Evolutionary conservation across 768 basidiomycete species (phyloP), one percentile per base, ranked within the genome.

Genomic region (Hortiboletus campestris): DNA sequence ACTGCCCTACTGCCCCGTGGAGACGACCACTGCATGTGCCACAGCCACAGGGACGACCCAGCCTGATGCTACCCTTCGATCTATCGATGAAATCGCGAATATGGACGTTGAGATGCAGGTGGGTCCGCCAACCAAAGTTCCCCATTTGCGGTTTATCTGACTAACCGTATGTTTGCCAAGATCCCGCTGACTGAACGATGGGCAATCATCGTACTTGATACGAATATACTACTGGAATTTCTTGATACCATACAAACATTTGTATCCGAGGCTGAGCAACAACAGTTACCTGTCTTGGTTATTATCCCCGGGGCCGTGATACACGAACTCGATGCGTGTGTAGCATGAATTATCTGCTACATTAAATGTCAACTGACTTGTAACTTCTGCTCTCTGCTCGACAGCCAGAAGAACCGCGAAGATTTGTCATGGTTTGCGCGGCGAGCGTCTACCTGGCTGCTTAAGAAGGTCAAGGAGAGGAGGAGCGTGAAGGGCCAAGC

Each of bases 51-150:
- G 53, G 41, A 29, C 43, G 44, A 40, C 55, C 36, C 56, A 59
- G 16, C 58, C 67, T 4, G 66, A 74, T 63, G 63, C 74, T 22
- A 83, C 83, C 6, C 74, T 86, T 14, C 72, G 73, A 61, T 74
- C 73, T 45, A 80, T 87, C 61, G 79, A 83, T 49, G 69, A 80
- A 60, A 74, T 83, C 41, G 80, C 81, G 35, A 84, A 84, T 62
- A 74, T 78, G 63, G 88, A 89, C 76, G 80, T 89, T 14, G 87
- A 89, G 61, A 88, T 88, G 87, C 80, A 80, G 76, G 88, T 86
- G 63, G 62, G 79, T 61, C 20, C 28, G 43, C n/a, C 34, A 35
- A 29, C 40, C 17, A 14, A 28, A 35, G 25, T 22, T 34, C 14
- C 19, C 17, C 11, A 25, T 51, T 4, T 12, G 7, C 9, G 3